Evolutionary conservation across 73 alveolate species (phyloP).

Genomic region (Diophrys appendiculata): DNA sequence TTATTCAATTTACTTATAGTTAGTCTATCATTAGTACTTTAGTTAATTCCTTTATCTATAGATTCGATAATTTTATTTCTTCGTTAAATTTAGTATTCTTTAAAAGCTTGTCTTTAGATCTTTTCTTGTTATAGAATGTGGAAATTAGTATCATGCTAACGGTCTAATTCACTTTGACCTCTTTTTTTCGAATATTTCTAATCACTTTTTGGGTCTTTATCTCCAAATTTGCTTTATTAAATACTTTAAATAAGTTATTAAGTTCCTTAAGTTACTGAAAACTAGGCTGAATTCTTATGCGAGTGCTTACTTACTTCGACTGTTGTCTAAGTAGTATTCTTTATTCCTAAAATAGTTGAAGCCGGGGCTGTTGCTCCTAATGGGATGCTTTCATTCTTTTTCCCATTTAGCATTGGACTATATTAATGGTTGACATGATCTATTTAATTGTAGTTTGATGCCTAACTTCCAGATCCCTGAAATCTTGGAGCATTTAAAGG

Average conservation of each 20-base stretch:
- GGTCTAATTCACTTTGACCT: too few species aligned
- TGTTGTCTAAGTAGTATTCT: neutral
- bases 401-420: neutral
- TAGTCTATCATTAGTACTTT: too few species aligned
- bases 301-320: neutral
- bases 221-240: neutral
- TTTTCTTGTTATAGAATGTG: neutral
- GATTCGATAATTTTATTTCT: neutral
- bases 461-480: neutral
- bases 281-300: neutral
- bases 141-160: too few species aligned
- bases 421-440: neutral
- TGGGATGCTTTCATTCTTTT: neutral
- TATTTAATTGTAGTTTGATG: neutral
- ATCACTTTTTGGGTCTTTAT: too few species aligned
- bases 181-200: too few species aligned
- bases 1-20: neutral
- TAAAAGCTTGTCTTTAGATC: neutral
- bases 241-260: neutral
- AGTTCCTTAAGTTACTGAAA: neutral
- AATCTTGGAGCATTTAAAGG: too few species aligned
- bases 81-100: neutral
- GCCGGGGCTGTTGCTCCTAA: neutral
- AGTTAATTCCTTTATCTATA: neutral
- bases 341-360: neutral